Base-by-base conservation (phyloP, 495 filamentous ascomycete genomes). In the Penicillium salamii region DNA sequence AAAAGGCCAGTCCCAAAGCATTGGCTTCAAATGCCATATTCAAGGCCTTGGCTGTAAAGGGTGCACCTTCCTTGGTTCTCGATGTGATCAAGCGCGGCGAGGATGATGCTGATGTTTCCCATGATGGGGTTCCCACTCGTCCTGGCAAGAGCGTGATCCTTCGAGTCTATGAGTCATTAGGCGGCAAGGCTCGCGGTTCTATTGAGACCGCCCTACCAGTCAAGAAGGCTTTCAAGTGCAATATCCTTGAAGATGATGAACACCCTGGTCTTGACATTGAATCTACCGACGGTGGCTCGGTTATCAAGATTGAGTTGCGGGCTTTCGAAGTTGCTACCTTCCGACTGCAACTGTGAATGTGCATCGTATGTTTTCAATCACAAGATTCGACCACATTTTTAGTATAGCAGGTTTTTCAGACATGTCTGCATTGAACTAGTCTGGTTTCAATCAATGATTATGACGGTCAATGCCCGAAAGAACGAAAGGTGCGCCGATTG, bases 281-380 rank as follows among this genome's bases (percentile, higher is more conserved):
- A 5, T 54, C 80, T 18, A 65, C 63, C 21, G 67, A 71, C 46
- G 67, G 75, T n/a, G 71, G 74, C 3, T 31, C 43, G 5, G 63
- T 70, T 57, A 78, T 89, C 34, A 60, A 74, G 39, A 77, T 97
- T 55, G 78, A 85, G 29, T 58, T 97, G 54, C 78, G 84, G 67
- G 81, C 91, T 20, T 98, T 96, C 69, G 93, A 98, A 78, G 87
- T 98, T 23, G 88, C 84, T 21, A 95, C 88, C 1, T 96, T 79
- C 62, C 81, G 87, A 60, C 70, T 96, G 58, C 82, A 89, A 63
- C 62, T 97, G 57, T 85, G 58, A 57, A 45, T 20, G 37, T 21
- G 9, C 29, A 12, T 3, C 13, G 13, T 19, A 34, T 20, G 17
- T 2, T 39, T 2, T n/a, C 20, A 39, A 21, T 39, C 6, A n/a